These are phyloP conservation scores for Diaporthe citri DNA, from an alignment of 2,329 filamentous ascomycete species.

Conservation along the genomic window DNA sequence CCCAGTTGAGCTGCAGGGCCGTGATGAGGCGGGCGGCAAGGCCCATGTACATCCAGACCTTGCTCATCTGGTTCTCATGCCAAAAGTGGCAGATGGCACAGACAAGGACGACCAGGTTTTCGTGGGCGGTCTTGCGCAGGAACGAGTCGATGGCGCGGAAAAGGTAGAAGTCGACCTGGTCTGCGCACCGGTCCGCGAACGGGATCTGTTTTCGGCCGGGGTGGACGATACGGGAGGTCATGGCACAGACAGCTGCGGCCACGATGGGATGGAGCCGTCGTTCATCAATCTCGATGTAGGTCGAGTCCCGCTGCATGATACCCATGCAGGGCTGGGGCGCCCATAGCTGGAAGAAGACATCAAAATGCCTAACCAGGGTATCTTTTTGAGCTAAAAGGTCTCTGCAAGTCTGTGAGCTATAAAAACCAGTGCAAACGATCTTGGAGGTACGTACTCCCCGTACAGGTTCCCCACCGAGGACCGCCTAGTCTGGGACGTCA, in stretches of 20 bases:
- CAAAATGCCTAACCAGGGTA: constrained; percentile 53
- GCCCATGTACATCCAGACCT: constrained; percentile 56
- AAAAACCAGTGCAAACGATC: background rate
- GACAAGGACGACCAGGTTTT: constrained; percentile 49
- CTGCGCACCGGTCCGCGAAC: constrained; percentile 54
- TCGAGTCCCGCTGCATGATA: constrained; percentile 53
- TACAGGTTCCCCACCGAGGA: constrained; percentile 11
- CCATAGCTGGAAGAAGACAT: constrained; percentile 55
- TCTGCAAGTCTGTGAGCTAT: constrained; percentile 36
- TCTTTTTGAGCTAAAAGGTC: constrained; percentile 51
- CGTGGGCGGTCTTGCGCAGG: constrained; percentile 46
- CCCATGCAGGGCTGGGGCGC: constrained; percentile 55
- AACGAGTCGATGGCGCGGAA: constrained; percentile 56
- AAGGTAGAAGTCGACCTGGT: constrained; percentile 55
- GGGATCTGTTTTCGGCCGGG: constrained; percentile 49
- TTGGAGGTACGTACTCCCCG: constrained; percentile 31
- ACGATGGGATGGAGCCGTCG: constrained; percentile 51
- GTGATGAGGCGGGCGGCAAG: constrained; percentile 53
- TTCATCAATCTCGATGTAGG: constrained; percentile 53
- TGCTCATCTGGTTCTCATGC: constrained; percentile 52
- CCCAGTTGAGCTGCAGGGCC: constrained; percentile 56
- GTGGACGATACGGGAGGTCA: constrained; percentile 53
- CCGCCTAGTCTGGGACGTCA: constrained; percentile 18
- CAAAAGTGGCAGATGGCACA: constrained; percentile 54
- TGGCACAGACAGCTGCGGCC: constrained; percentile 55